Conservation (phyloP, 2,329 filamentous ascomycete species). For the Calonectria pseudoturangicola region DNA sequence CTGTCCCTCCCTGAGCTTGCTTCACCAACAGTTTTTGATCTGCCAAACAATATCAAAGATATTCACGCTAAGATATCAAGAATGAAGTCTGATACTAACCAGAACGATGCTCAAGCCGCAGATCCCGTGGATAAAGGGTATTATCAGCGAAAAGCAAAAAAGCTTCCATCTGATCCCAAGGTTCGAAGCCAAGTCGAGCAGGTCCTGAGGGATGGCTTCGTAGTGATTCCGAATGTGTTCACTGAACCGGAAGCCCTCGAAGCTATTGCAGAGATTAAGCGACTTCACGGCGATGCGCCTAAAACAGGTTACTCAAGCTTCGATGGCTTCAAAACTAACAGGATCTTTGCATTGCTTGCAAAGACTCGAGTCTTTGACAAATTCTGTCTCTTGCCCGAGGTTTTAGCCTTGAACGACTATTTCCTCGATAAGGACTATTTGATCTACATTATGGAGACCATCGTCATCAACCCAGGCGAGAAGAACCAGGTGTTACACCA, state of each 20-base stretch:
- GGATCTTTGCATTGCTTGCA: constrained; percentile 27
- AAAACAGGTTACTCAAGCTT: constrained; percentile 24
- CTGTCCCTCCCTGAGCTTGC: too few species aligned
- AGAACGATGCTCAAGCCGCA: too few species aligned
- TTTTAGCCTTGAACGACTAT: constrained; percentile 34
- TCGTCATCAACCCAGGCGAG: constrained; percentile 36
- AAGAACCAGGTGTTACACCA: constrained; percentile 38
- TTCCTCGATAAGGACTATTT: constrained; percentile 35
- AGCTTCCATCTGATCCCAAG: constrained; percentile 21
- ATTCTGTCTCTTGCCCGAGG: constrained; percentile 30
- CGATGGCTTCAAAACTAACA: constrained; percentile 33
- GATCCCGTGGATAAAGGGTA: too few species aligned
- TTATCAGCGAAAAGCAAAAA: too few species aligned
- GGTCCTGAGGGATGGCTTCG: constrained; percentile 29
- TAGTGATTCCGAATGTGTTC: constrained; percentile 35
- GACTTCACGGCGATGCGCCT: constrained; percentile 31
- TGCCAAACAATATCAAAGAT: too few species aligned
- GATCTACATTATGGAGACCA: constrained; percentile 37
- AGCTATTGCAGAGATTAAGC: constrained; percentile 32
- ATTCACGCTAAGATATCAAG: too few species aligned
- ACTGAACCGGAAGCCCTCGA: constrained; percentile 26
- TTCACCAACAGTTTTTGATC: too few species aligned
- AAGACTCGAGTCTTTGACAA: constrained; percentile 38
- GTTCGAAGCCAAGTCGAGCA: constrained; percentile 24
- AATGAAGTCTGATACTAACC: too few species aligned